Conservation (phyloP, 306 rosid genomes). For the Prunus persica region Prunus_persica_NCBIv2 NC_034011.1:9709001-9709500, state of each 20-base stretch:
- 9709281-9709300: slow-evolving; percentile 10
- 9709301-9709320: not conserved
- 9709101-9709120: no score
- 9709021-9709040: no score
- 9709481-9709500: slow-evolving; percentile 41
- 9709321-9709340: slow-evolving; percentile 29
- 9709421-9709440: slow-evolving; percentile 87
- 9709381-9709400: slow-evolving; percentile 75
- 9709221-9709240: slow-evolving; percentile 83
- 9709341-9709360: slow-evolving; percentile 89
- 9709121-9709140: no score
- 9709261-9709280: slow-evolving; percentile 22
- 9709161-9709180: no score
- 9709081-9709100: no score
- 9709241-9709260: slow-evolving; percentile 56
- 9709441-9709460: slow-evolving; percentile 78
- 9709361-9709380: slow-evolving; percentile 96
- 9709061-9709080: no score
- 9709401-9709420: slow-evolving; percentile 88
- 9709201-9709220: slow-evolving; percentile 69
- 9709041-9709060: no score
- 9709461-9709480: not conserved
- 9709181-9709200: no score
- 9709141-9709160: no score
- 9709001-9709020: no score